Evolutionary conservation across 1,284 basidiomycete genomes (phyloP), one percentile per base, ranked within the genome.

Genomic region (Fomitopsis pinicola): DNA sequence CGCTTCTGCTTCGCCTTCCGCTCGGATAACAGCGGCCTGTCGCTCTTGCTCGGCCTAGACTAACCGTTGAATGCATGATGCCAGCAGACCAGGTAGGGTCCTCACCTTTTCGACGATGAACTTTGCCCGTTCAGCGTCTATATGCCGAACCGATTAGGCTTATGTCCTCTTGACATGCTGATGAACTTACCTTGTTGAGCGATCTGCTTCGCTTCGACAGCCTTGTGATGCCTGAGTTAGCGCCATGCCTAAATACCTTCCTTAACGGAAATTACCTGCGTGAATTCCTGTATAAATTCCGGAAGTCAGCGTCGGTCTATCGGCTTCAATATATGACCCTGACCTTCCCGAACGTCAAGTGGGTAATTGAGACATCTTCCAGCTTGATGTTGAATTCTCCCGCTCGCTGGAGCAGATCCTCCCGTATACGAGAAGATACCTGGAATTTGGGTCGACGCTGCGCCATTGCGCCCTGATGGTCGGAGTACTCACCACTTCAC

Each of bases 1-100:
- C 9, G 97, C 97, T 78, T 99, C 96, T 4, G 97, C 97, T 80
- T 99, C 97, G 63, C 97, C 97, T 76, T 99, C 97, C 1, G 97
- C 96, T 60, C 97, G 88, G 66, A 99, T 98, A 65, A 99, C 96
- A 6, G 94, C 90, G 1, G 97, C 97, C 80, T 99, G 97, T 62
- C 96, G 89, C 77, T 99, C 97, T 90, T 99, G 97, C 76, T 99
- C 97, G 40, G 97, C 95, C 92, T 94, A 64, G 17, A 45, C 35
- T 58, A 59, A 60, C 48, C 38, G 33, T 63, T 33, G 26, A 14
- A 10, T 19, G 54, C 22, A 33, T 17, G 17, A 15, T 35, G 8
- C 40, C 28, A 8, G 36, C 44, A 26, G 45, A 19, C 14, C 52
- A 17, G 17, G 5, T 38, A 40, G 5, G 19, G 14, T 52, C 64